Percentiles rank a stretch among this genome's conserved stretches.
Evolutionary conservation across 257 asterid species (phyloP).

Genomic region (Scutellaria galericulata): DNA sequence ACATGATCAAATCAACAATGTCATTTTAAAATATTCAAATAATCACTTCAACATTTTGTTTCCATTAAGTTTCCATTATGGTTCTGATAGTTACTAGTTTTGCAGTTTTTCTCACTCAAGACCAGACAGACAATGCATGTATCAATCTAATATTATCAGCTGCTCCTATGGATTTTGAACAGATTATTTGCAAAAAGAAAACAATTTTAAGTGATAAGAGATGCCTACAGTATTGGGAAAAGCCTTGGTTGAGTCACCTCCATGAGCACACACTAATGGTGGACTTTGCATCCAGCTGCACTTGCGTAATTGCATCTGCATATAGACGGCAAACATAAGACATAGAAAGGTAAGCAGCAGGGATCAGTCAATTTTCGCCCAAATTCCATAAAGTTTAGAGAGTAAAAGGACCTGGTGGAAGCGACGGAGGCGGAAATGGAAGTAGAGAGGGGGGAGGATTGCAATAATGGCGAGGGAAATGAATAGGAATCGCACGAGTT

Average conservation of each 20-base stretch:
- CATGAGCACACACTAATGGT: constrained; percentile 97
- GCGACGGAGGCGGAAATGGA: constrained; percentile 88
- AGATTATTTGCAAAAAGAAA: constrained; percentile 17
- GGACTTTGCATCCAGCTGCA: constrained; percentile 82
- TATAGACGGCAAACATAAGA: constrained; percentile 24
- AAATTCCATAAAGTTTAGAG: constrained; percentile 9
- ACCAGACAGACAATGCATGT: neutral
- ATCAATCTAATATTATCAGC: constrained; percentile 20
- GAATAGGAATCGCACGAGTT: constrained; percentile 61
- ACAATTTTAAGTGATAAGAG: constrained; percentile 23
- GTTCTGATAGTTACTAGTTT: neutral
- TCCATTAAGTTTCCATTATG: neutral
- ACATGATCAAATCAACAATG: neutral
- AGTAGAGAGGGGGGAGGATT: constrained; percentile 81
- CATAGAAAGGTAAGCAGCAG: constrained; percentile 5
- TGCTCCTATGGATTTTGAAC: constrained; percentile 6
- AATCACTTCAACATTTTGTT: constrained; percentile 3
- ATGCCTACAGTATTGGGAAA: constrained; percentile 91
- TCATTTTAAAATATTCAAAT: neutral
- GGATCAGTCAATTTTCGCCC: constrained; percentile 15
- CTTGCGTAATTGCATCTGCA: constrained; percentile 65
- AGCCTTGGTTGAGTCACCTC: constrained; percentile 94
- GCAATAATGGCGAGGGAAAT: constrained; percentile 67
- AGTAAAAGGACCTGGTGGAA: constrained; percentile 56
- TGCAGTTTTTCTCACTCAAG: neutral